Conservation (phyloP, 1,139 yeast species). For the Candida dubliniensis region DNA sequence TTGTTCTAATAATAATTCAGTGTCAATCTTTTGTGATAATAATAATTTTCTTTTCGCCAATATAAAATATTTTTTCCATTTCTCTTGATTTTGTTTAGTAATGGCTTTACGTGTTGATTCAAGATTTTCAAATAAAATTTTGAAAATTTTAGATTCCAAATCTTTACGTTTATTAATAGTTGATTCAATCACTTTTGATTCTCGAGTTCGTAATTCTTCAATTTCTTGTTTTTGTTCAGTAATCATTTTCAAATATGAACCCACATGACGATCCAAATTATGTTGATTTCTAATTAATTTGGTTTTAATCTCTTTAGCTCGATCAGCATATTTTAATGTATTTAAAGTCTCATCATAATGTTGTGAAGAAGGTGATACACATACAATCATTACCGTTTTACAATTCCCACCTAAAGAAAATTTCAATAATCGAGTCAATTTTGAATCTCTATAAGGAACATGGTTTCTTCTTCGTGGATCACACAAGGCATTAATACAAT, state of each 20-base stretch:
- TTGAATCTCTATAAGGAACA: conserved; percentile 89
- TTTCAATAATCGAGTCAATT: conserved; percentile 78
- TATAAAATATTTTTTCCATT: conserved; percentile 48
- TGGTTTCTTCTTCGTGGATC: conserved; percentile 68
- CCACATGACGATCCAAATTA: conserved; percentile 80
- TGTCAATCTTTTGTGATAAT: conserved; percentile 43
- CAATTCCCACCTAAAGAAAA: conserved; percentile 95
- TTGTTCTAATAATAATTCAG: conserved; percentile 23
- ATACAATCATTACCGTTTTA: conserved; percentile 93
- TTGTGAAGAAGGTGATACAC: conserved; percentile 80
- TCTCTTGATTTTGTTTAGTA: conserved; percentile 43
- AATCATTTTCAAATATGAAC: conserved; percentile 82
- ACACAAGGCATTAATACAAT: conserved; percentile 90
- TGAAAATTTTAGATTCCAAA: conserved; percentile 35
- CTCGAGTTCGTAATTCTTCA: conserved; percentile 63
- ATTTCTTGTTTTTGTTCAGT: conserved; percentile 81
- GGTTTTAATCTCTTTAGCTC: conserved; percentile 89
- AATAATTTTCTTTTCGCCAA: conserved; percentile 61
- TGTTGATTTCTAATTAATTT: conserved; percentile 74
- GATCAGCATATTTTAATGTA: conserved; percentile 84
- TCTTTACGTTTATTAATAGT: conserved; percentile 31
- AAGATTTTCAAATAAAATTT: conserved; percentile 41
- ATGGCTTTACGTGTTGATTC: conserved; percentile 38
- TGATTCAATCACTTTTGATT: conserved; percentile 39
- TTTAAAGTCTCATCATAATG: conserved; percentile 92